These are phyloP conservation scores for Aspergillus sparsus DNA, from an alignment of 495 filamentous ascomycete species.

Conservation along the genomic window DNA sequence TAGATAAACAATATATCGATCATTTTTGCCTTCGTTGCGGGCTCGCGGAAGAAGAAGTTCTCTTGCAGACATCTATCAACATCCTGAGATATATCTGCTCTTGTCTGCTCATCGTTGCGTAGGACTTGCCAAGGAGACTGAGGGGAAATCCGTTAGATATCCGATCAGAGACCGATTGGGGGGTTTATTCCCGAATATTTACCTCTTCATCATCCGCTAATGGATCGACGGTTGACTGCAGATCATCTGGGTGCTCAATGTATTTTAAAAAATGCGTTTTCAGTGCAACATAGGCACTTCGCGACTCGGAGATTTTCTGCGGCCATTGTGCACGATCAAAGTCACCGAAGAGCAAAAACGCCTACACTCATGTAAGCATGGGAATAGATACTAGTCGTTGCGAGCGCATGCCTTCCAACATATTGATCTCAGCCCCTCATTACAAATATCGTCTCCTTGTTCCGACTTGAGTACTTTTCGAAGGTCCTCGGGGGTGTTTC, in stretches of 20 bases:
- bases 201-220: constrained; percentile 84
- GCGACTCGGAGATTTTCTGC: constrained; percentile 62
- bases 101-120: constrained; percentile 78
- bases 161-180: constrained; percentile 23
- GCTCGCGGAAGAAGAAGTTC: constrained; percentile 82
- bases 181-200: constrained; percentile 30
- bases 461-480: constrained; percentile 62
- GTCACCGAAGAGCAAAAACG: constrained; percentile 77
- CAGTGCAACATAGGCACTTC: constrained; percentile 71
- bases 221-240: constrained; percentile 76
- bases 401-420: constrained; percentile 80
- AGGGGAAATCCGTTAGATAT: constrained; percentile 39
- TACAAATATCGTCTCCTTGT: constrained; percentile 59
- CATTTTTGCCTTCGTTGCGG: constrained; percentile 75
- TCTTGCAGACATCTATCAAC: constrained; percentile 93
- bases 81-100: constrained; percentile 93
- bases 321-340: constrained; percentile 69
- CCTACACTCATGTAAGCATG: constrained; percentile 46
- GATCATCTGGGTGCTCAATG: constrained; percentile 78
- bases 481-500: constrained; percentile 59
- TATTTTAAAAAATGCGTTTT: constrained; percentile 73
- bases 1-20: constrained; percentile 90
- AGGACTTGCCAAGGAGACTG: constrained; percentile 89
- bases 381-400: background rate
- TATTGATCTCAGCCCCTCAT: constrained; percentile 75